Conservation (phyloP, 208 protist species). For the Trypanosoma theileri region DNA sequence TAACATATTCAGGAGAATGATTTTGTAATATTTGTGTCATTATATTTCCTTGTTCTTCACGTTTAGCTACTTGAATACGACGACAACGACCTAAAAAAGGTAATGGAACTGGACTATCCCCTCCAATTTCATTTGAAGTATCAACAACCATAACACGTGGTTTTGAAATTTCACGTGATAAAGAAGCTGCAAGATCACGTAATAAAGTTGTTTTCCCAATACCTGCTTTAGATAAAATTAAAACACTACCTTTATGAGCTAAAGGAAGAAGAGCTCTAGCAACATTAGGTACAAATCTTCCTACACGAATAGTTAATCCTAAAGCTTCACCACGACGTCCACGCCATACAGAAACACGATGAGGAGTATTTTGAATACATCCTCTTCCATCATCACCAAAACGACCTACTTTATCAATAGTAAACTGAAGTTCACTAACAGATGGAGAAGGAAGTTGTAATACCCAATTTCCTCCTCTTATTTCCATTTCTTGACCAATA, state of each 20-base stretch:
- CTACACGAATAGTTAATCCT: slow-evolving; percentile 86
- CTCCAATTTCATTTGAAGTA: slow-evolving; percentile 95
- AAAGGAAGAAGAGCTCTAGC: slow-evolving; percentile 62
- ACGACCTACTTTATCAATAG: slow-evolving; percentile 51
- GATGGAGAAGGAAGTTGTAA: slow-evolving; percentile 58
- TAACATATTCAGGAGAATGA: slow-evolving; percentile 91
- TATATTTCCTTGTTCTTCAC: slow-evolving; percentile 59
- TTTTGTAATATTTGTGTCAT: slow-evolving; percentile 94
- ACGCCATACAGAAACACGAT: slow-evolving; percentile 79
- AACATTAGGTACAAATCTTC: slow-evolving; percentile 73
- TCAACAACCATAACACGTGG: slow-evolving; percentile 90
- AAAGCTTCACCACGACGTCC: slow-evolving; percentile 69
- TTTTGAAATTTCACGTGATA: slow-evolving; percentile 51
- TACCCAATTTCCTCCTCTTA: slow-evolving; percentile 60
- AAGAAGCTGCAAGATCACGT: slow-evolving; percentile 75
- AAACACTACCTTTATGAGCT: slow-evolving; percentile 55
- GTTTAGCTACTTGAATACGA: slow-evolving; percentile 82
- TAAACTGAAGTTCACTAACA: slow-evolving; percentile 45
- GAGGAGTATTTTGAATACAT: slow-evolving; percentile 66
- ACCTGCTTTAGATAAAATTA: slow-evolving; percentile 90
- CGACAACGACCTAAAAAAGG: slow-evolving; percentile 85
- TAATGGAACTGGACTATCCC: slow-evolving; percentile 85
- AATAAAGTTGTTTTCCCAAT: slow-evolving; percentile 94
- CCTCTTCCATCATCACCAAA: slow-evolving; percentile 79
- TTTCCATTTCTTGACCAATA: slow-evolving; percentile 74